Conservation (phyloP, 108 stramenopile species). For the Stephanodiscus triporus region DNA sequence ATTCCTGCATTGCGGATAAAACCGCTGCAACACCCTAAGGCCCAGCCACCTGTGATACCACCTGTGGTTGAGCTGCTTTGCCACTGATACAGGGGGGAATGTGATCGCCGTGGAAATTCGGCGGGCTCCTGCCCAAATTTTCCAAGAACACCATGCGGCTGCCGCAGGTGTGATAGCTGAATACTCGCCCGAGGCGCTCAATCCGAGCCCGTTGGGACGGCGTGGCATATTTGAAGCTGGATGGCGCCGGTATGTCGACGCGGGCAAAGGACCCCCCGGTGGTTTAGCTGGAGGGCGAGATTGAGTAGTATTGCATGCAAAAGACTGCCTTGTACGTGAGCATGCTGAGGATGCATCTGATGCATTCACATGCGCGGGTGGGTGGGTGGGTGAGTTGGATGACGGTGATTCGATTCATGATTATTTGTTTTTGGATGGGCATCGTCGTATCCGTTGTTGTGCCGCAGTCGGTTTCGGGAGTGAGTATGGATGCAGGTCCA, state of each 20-base stretch:
- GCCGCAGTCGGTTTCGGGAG: too few relatives aligned
- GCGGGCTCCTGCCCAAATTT: constrained; percentile 1
- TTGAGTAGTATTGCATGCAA: constrained; percentile 77
- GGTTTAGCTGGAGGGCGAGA: constrained; percentile 82
- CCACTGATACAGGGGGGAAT: constrained; percentile 88
- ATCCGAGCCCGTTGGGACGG: constrained; percentile 55
- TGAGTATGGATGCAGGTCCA: too few relatives aligned
- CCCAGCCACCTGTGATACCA: constrained; percentile 57
- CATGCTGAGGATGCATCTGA: constrained; percentile 68
- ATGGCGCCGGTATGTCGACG: constrained; percentile 55
- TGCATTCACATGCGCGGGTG: background rate
- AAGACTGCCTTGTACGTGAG: constrained; percentile 71
- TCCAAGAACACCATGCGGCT: constrained; percentile 52
- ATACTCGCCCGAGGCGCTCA: constrained; percentile 62
- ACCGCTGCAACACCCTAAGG: constrained; percentile 64
- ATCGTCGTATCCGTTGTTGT: too few relatives aligned
- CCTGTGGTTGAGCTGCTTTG: constrained; percentile 58
- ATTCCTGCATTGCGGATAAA: constrained; percentile 82
- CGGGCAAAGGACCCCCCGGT: constrained; percentile 80
- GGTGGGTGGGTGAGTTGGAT: background rate
- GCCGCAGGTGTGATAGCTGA: constrained; percentile 91
- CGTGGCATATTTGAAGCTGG: constrained; percentile 74
- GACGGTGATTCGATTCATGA: too few relatives aligned
- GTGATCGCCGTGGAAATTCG: constrained; percentile 83
- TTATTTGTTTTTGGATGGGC: too few relatives aligned